Evolutionary conservation across 225 moss, liverwort and hornwort genomes (phyloP), one percentile per base, ranked within the genome.

Genomic region (Anthoceros angustus): DNA sequence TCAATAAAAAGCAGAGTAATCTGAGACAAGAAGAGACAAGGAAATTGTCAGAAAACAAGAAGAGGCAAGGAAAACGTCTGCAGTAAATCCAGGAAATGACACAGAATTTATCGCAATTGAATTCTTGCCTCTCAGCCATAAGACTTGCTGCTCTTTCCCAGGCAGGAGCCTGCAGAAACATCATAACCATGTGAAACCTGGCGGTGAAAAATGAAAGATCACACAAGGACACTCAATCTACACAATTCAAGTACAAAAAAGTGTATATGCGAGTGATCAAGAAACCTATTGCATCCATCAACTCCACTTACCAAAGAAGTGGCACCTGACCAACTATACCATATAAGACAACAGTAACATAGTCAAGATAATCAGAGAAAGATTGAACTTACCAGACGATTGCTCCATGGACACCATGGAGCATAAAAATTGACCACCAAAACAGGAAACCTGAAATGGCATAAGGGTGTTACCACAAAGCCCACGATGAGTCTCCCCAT

Each of bases 111-210:
- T 25, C 25, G 20, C 9, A 39, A 40, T 65, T 25, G 40, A 9
- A 40, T 15, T 25, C n/a, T 25, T 25, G 86, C 88, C 82, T 89
- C 25, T 89, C 86, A 32, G 84, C 84, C 18, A 86, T 71, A 60
- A 76, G 82, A 73, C 79, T 80, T 39, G 88, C 86, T 20, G 88
- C 82, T 79, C 80, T 89, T 45, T 89, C 88, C 88, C 88, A 89
- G 39, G 88, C 69, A 62, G 86, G 86, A 86, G 71, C 84, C 88
- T 89, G 82, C 49, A 38, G 39, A 16, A 20, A 62, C 39, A 6
- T 61, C 0, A 62, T 49, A 48, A 49, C 38, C 20, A 64, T 7
- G 40, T n/a, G 40, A 11, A 43, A 21, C 39, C 20, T 68, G 11
- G 16, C 5, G 26, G 25, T 11, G 25, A 55, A 20, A 23, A n/a